These are phyloP conservation scores for Globisporangium viniferum DNA, from an alignment of 352 stramenopile species.

Conservation along the genomic window DNA sequence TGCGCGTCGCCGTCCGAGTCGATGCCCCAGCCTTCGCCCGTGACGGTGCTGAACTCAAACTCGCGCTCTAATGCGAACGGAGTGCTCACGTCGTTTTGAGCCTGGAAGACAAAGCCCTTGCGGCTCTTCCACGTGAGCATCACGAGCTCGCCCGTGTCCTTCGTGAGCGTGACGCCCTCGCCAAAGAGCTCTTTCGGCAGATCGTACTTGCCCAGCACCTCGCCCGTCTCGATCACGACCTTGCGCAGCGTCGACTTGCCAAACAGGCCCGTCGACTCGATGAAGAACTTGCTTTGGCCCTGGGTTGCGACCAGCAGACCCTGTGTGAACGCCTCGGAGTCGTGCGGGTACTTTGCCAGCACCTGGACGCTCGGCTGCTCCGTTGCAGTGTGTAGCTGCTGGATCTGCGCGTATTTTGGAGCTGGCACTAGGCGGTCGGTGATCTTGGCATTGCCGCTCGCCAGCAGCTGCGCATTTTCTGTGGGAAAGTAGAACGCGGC, in stretches of 20 bases:
- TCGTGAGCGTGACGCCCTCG: slow-evolving; percentile 87
- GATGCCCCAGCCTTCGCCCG: slow-evolving; percentile 92
- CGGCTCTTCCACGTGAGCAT: slow-evolving; percentile 91
- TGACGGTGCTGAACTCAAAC: slow-evolving; percentile 77
- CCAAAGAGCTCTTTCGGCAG: slow-evolving; percentile 76
- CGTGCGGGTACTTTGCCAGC: slow-evolving; percentile 75
- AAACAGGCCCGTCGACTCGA: slow-evolving; percentile 91
- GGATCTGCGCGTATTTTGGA: slow-evolving; percentile 17
- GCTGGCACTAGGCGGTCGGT: slow-evolving; percentile 9
- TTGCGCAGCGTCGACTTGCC: slow-evolving; percentile 84
- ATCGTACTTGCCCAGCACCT: slow-evolving; percentile 68
- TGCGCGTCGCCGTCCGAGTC: slow-evolving; percentile 62
- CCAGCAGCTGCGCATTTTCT: neutral
- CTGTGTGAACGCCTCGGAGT: slow-evolving; percentile 83
- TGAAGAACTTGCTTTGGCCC: slow-evolving; percentile 71
- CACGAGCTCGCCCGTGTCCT: slow-evolving; percentile 60
- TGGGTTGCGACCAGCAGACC: slow-evolving; percentile 63
- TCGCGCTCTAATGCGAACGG: slow-evolving; percentile 39
- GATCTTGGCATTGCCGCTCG: neutral
- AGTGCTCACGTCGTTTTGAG: slow-evolving; percentile 19
- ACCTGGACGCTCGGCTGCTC: slow-evolving; percentile 44
- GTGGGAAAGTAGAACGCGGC: slow-evolving; percentile 12
- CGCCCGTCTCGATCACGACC: slow-evolving; percentile 83
- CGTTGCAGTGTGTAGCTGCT: neutral
- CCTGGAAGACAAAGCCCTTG: slow-evolving; percentile 82